Conservation (phyloP, 2,329 filamentous ascomycete species). For the Colletotrichum eleusines region DNA sequence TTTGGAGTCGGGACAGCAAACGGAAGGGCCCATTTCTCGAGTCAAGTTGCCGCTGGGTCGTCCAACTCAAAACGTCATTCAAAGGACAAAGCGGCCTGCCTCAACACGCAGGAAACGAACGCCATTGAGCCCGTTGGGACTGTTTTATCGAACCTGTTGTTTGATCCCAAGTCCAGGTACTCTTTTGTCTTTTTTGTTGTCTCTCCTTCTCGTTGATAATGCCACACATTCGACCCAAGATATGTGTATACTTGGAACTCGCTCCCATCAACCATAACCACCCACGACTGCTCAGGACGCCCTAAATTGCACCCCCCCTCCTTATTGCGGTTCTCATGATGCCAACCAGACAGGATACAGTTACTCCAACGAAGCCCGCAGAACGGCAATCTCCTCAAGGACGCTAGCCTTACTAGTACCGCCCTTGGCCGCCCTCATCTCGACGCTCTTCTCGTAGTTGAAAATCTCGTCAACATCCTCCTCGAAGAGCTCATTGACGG, state of each 20-base stretch:
- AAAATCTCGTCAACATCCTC: slow-evolving; percentile 78
- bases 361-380: slow-evolving; percentile 2
- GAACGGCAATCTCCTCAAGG: slow-evolving; percentile 70
- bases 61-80: not conserved
- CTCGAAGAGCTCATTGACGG: slow-evolving; percentile 76
- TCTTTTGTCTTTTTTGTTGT: not conserved
- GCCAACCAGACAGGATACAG: not conserved
- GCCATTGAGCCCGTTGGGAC: not conserved
- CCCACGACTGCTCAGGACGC: not conserved
- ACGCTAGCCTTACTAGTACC: slow-evolving; percentile 81
- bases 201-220: not conserved
- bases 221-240: not conserved
- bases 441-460: slow-evolving; percentile 86
- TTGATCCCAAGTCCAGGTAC: not conserved
- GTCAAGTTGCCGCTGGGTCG: slow-evolving; percentile 1
- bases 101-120: not conserved
- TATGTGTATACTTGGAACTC: not conserved
- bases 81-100: not conserved
- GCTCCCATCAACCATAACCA: not conserved
- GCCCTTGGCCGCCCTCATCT: slow-evolving; percentile 81
- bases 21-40: slow-evolving; percentile 9
- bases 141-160: not conserved
- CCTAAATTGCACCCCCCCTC: not conserved
- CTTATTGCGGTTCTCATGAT: too few relatives aligned
- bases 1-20: not conserved